phyloP scores from a whole-genome alignment of 148 eudicot species.

The Cornus kousa region DNA sequence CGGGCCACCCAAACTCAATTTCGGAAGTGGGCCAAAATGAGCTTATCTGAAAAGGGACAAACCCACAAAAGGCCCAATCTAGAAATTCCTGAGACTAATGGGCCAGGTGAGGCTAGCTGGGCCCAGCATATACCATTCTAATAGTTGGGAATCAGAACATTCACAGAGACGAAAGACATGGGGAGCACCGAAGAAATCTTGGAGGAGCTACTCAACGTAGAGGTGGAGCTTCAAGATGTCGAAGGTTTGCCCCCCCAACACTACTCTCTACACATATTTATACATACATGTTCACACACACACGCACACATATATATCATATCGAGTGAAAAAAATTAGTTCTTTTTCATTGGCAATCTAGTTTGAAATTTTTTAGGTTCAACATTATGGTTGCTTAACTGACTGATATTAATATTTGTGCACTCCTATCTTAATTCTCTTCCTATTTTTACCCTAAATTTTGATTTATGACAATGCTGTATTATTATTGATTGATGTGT shows the following conservation, averaged over 20 bases:
- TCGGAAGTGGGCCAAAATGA: no score
- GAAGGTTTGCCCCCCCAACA: constrained; percentile 38
- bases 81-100: no score
- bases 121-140: background rate
- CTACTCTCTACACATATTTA: background rate
- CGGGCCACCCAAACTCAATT: no score
- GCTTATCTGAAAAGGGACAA: no score
- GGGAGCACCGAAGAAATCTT: constrained; percentile 42
- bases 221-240: constrained; percentile 72
- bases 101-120: background rate
- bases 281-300: background rate
- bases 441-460: no score
- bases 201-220: constrained; percentile 62
- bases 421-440: background rate
- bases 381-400: background rate
- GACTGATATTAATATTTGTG: background rate
- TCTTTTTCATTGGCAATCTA: background rate
- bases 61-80: background rate
- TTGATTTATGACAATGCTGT: no score
- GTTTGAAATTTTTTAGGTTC: background rate
- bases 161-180: constrained; percentile 14
- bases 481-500: no score
- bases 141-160: background rate
- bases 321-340: background rate
- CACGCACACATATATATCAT: no score